phyloP scores from a whole-genome alignment of 345 rosid genomes.

The Pelargonium nanum region DNA sequence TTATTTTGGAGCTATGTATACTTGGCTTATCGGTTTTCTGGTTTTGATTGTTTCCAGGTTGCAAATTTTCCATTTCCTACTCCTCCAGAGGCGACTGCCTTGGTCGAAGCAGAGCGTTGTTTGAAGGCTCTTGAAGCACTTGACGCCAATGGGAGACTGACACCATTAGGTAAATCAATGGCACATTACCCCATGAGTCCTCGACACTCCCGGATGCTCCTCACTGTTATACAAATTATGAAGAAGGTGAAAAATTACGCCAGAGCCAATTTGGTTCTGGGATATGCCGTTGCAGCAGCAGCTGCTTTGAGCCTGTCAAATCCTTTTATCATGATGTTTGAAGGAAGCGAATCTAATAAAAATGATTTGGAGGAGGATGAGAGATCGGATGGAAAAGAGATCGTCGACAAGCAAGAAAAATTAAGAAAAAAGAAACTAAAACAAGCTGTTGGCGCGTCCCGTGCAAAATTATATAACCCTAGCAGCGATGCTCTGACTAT shows the following conservation, averaged over 20 bases:
- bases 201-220: conserved; percentile 87
- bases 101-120: conserved; percentile 61
- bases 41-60: conserved; percentile 35
- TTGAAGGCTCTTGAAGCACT: conserved; percentile 75
- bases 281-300: conserved; percentile 67
- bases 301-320: conserved; percentile 71
- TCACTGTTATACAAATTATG: conserved; percentile 55
- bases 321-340: conserved; percentile 58
- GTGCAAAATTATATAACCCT: conserved; percentile 61
- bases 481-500: conserved; percentile 71
- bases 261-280: conserved; percentile 54
- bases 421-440: conserved; percentile 42
- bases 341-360: conserved; percentile 22
- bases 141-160: conserved; percentile 47
- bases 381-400: conserved; percentile 16
- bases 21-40: not conserved
- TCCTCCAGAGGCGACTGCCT: conserved; percentile 51
- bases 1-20: too few relatives aligned
- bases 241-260: conserved; percentile 27
- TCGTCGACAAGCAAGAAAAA: conserved; percentile 37
- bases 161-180: conserved; percentile 76
- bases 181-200: conserved; percentile 85
- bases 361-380: conserved; percentile 21
- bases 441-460: conserved; percentile 42
- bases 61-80: conserved; percentile 91